A percentile compares a stretch with the other conserved stretches of the same genome.
phyloP scores from a whole-genome alignment of 371 early-diverging fungal genomes.

The Lichtheimia corymbifera region DNA sequence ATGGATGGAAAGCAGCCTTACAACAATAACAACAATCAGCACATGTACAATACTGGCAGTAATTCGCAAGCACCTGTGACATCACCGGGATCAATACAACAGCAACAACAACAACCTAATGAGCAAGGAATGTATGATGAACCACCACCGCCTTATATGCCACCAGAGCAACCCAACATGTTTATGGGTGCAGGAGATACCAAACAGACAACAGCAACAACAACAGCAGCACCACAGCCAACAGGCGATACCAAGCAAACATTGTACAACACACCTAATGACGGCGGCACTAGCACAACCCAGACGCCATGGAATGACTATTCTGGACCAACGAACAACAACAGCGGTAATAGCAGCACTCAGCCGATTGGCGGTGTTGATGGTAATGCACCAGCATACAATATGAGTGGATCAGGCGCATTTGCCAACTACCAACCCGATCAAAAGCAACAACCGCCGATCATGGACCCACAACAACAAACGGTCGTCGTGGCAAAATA shows the following conservation, averaged over 20 bases:
- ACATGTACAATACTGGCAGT: neutral
- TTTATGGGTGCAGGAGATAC: neutral
- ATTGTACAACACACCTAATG: too few relatives aligned
- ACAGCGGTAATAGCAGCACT: neutral
- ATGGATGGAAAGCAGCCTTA: neutral
- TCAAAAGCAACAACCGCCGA: constrained; percentile 6
- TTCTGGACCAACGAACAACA: neutral
- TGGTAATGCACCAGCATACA: neutral
- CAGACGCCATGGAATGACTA: neutral
- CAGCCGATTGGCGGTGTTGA: neutral
- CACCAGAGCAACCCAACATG: neutral
- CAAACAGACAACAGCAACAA: neutral
- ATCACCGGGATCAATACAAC: neutral
- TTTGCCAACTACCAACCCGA: constrained; percentile 3
- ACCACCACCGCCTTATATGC: constrained; percentile 17
- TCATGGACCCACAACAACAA: neutral
- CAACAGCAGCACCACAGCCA: neutral
- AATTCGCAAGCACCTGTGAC: neutral
- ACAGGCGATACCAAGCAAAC: constrained; percentile 8
- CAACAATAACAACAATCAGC: neutral
- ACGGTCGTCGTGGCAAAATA: constrained; percentile 67
- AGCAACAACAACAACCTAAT: neutral
- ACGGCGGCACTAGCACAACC: neutral
- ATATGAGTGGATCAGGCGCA: neutral
- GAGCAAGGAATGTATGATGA: constrained; percentile 5